A percentile compares a stretch with the other conserved stretches of the same genome.
Evolutionary conservation across 2,329 filamentous ascomycete genomes (phyloP).

Genomic region (Diplodia scrobiculata): DNA sequence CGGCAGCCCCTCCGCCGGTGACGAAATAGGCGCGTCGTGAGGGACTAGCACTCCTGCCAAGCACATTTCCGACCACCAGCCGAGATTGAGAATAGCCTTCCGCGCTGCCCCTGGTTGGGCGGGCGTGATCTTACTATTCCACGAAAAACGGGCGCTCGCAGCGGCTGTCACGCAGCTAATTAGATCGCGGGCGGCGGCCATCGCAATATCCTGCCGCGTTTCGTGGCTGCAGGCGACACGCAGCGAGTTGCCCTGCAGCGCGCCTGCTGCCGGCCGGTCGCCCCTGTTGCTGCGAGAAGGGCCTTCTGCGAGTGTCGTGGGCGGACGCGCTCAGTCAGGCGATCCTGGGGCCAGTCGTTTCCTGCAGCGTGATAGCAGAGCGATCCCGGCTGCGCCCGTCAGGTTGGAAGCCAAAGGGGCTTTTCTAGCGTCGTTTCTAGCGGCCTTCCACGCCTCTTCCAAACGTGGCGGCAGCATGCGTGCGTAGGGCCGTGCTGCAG

Average conservation of each 20-base stretch:
- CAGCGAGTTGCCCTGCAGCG: slow-evolving; percentile 2
- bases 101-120: slow-evolving; percentile 5
- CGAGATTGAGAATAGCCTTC: slow-evolving; percentile 22
- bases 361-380: slow-evolving; percentile 31
- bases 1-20: slow-evolving; percentile 18
- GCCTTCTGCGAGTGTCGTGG: slow-evolving; percentile 17
- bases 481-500: slow-evolving; percentile 24
- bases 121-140: not conserved
- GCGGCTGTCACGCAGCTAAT: slow-evolving; percentile 21
- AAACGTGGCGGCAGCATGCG: slow-evolving; percentile 31
- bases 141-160: slow-evolving; percentile 14
- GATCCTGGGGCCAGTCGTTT: slow-evolving; percentile 19
- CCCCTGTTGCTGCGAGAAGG: slow-evolving; percentile 22
- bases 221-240: slow-evolving; percentile 16
- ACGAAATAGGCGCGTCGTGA: slow-evolving; percentile 21
- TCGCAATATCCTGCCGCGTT: slow-evolving; percentile 29
- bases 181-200: slow-evolving; percentile 23
- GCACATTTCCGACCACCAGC: slow-evolving; percentile 26
- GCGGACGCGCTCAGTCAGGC: slow-evolving; percentile 6
- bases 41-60: slow-evolving; percentile 18
- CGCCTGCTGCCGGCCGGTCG: slow-evolving; percentile 9
- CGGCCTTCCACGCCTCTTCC: slow-evolving; percentile 32
- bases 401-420: slow-evolving; percentile 13
- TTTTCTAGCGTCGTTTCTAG: slow-evolving; percentile 33
- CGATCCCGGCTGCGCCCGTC: slow-evolving; percentile 29